Percentiles rank a stretch among this genome's conserved stretches.
Evolutionary conservation across 805 yeast species (phyloP).

Genomic region (Yamadazyma olivae): DNA sequence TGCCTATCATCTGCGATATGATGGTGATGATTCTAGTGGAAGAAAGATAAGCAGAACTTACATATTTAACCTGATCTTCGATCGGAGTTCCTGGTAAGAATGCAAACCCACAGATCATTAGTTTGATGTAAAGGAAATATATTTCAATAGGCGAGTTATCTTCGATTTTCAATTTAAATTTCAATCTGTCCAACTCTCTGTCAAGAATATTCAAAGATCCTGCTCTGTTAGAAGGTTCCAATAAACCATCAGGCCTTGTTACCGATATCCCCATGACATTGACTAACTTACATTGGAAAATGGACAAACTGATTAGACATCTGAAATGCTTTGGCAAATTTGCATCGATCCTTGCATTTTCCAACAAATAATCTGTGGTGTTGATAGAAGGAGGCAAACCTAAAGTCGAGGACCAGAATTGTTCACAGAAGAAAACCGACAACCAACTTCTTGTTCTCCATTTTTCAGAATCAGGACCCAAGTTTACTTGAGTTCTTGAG

Average conservation of each 20-base stretch:
- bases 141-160: constrained; percentile 68
- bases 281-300: constrained; percentile 80
- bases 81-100: constrained; percentile 87
- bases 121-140: constrained; percentile 71
- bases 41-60: constrained; percentile 73
- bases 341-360: constrained; percentile 68
- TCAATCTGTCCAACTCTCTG: constrained; percentile 71
- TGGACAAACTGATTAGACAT: constrained; percentile 67
- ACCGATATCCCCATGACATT: constrained; percentile 86
- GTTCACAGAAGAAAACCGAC: constrained; percentile 83
- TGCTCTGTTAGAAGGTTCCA: constrained; percentile 80
- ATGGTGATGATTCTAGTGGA: constrained; percentile 82
- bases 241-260: constrained; percentile 81
- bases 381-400: constrained; percentile 87
- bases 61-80: constrained; percentile 82
- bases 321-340: constrained; percentile 67
- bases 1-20: constrained; percentile 58
- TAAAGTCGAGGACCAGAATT: constrained; percentile 82
- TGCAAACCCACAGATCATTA: constrained; percentile 85
- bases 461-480: constrained; percentile 82
- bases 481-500: constrained; percentile 80
- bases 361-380: constrained; percentile 74
- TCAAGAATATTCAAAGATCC: constrained; percentile 75
- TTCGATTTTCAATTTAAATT: constrained; percentile 62
- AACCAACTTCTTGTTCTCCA: constrained; percentile 96